phyloP scores from a whole-genome alignment of 1,284 basidiomycete genomes.

The Volvariella surrecta region DNA sequence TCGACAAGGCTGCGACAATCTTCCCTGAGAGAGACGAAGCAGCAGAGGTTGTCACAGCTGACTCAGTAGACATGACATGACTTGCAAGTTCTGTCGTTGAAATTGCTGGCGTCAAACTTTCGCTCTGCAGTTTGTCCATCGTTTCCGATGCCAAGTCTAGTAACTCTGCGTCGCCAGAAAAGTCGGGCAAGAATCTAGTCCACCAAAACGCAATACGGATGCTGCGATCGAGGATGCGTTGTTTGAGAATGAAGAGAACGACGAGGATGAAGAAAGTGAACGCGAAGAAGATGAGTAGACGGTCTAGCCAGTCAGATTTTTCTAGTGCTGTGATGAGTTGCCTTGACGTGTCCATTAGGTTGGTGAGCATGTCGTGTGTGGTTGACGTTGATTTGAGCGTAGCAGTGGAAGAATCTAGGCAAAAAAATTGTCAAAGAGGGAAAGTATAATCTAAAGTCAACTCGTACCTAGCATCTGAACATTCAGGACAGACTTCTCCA shows the following conservation, averaged over 20 bases:
- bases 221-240: conserved; percentile 71
- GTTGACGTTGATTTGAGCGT: conserved; percentile 67
- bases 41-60: not conserved
- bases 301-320: conserved; percentile 87
- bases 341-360: conserved; percentile 71
- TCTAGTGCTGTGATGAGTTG: conserved; percentile 80
- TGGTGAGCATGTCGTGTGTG: conserved; percentile 73
- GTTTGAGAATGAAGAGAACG: conserved; percentile 79
- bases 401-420: conserved; percentile 75
- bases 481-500: conserved; percentile 81
- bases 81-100: not conserved
- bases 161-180: conserved; percentile 22
- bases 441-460: conserved; percentile 6
- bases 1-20: not conserved
- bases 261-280: conserved; percentile 81
- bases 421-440: conserved; percentile 3
- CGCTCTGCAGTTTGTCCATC: not conserved
- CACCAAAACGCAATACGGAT: conserved; percentile 71
- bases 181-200: conserved; percentile 60
- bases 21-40: not conserved
- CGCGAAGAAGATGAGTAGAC: conserved; percentile 70
- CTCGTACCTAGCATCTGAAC: conserved; percentile 75
- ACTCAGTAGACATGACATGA: not conserved
- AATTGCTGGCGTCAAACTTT: not conserved
- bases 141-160: conserved; percentile 11